Percentiles rank a stretch among this genome's conserved stretches.
phyloP scores from a whole-genome alignment of 78 protist species.

The Pirum gemmata region DNA sequence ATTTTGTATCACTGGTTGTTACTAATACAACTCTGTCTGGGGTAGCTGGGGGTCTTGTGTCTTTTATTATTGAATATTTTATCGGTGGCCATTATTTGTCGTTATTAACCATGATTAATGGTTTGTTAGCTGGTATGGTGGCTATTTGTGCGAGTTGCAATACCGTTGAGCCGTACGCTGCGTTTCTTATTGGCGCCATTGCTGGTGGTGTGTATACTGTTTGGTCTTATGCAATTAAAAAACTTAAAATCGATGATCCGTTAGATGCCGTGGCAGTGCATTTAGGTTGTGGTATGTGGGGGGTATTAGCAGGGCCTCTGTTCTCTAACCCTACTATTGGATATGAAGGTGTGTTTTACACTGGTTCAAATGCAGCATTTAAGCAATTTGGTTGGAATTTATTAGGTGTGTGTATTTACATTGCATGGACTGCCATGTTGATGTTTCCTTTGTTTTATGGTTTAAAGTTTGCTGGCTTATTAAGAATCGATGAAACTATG shows the following conservation, averaged over 20 bases:
- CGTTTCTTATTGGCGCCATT: constrained; percentile 60
- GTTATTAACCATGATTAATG: constrained; percentile 50
- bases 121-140: constrained; percentile 69
- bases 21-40: too few species aligned
- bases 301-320: constrained; percentile 50
- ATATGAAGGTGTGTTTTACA: constrained; percentile 50
- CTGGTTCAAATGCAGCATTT: constrained; percentile 37
- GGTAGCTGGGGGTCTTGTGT: too few species aligned
- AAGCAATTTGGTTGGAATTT: constrained; percentile 54
- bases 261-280: constrained; percentile 72
- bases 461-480: constrained; percentile 38
- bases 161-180: constrained; percentile 66
- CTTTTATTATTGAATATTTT: too few species aligned
- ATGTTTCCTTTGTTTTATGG: constrained; percentile 36
- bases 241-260: constrained; percentile 70
- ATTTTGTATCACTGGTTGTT: too few species aligned
- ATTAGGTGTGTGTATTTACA: constrained; percentile 38
- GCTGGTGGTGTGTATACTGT: constrained; percentile 45
- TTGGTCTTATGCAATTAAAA: constrained; percentile 20
- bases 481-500: constrained; percentile 51
- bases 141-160: constrained; percentile 57
- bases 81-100: constrained; percentile 29
- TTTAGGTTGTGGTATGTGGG: constrained; percentile 70
- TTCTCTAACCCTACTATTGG: constrained; percentile 32
- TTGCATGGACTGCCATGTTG: constrained; percentile 48